phyloP scores from a whole-genome alignment of 2,329 filamentous ascomycete genomes.

The Sporothrix variecibatus region DNA sequence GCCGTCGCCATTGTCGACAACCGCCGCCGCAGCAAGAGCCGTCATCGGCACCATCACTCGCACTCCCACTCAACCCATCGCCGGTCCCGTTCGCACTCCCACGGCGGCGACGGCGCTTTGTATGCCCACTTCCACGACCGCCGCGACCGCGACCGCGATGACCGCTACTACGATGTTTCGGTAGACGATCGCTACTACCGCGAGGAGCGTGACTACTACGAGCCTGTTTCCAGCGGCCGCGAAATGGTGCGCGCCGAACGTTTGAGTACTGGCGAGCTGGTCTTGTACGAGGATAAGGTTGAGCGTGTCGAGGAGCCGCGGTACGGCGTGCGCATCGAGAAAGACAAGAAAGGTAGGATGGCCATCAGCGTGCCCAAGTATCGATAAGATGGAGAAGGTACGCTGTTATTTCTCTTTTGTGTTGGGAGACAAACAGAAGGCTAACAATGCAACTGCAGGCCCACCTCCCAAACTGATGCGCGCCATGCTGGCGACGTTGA shows the following conservation, averaged over 20 bases:
- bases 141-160: conserved; percentile 60
- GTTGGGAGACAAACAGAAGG: neutral
- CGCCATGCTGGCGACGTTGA: conserved; percentile 32
- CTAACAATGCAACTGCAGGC: conserved; percentile 22
- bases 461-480: conserved; percentile 29
- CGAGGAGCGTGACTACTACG: conserved; percentile 70
- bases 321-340: conserved; percentile 70
- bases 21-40: conserved; percentile 29
- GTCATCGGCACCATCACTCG: conserved; percentile 31
- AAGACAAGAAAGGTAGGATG: conserved; percentile 96
- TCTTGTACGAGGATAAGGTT: conserved; percentile 63
- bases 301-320: conserved; percentile 57
- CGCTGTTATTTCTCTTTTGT: conserved; percentile 37
- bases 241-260: conserved; percentile 60
- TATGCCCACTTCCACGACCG: conserved; percentile 66
- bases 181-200: conserved; percentile 42
- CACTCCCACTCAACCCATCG: conserved; percentile 10
- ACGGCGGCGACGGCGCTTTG: conserved; percentile 62
- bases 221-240: conserved; percentile 51
- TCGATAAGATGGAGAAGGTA: conserved; percentile 50
- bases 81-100: conserved; percentile 37
- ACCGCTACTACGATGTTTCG: conserved; percentile 40
- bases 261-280: conserved; percentile 61
- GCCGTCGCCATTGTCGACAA: conserved; percentile 41
- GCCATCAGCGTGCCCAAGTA: conserved; percentile 77